Percentiles rank a stretch among this genome's conserved stretches.
Evolutionary conservation across 345 rosid species (phyloP).

Genomic region (Populus ilicifolia): DNA sequence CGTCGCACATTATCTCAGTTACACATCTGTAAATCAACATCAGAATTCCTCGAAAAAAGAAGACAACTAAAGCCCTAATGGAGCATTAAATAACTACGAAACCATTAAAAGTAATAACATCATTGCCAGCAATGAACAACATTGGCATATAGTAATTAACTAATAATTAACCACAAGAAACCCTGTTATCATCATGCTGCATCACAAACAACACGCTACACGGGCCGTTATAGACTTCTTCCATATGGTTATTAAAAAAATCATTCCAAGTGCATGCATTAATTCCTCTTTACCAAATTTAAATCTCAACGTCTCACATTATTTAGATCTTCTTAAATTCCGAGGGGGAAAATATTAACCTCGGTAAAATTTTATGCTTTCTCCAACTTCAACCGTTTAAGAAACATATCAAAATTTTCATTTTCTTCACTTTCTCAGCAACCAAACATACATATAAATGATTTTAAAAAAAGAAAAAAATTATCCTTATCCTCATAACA

Average conservation of each 20-base stretch:
- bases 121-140: not conserved
- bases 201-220: not conserved
- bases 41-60: no score
- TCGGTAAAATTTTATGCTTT: not conserved
- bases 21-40: not conserved
- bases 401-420: not conserved
- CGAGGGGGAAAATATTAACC: not conserved
- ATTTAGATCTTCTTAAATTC: not conserved
- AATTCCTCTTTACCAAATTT: not conserved
- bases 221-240: no score
- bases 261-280: not conserved
- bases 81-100: not conserved
- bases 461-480: not conserved
- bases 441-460: conserved; percentile 3
- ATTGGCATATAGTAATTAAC: not conserved
- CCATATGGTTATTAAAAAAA: not conserved
- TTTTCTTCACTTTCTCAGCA: conserved; percentile 2
- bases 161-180: not conserved
- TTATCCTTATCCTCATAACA: not conserved
- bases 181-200: not conserved
- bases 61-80: not conserved
- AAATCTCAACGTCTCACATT: not conserved
- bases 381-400: not conserved
- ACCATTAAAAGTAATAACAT: not conserved
- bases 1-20: not conserved